phyloP scores from a whole-genome alignment of 2,329 filamentous ascomycete species.

The Colletotrichum gigasporum region DNA sequence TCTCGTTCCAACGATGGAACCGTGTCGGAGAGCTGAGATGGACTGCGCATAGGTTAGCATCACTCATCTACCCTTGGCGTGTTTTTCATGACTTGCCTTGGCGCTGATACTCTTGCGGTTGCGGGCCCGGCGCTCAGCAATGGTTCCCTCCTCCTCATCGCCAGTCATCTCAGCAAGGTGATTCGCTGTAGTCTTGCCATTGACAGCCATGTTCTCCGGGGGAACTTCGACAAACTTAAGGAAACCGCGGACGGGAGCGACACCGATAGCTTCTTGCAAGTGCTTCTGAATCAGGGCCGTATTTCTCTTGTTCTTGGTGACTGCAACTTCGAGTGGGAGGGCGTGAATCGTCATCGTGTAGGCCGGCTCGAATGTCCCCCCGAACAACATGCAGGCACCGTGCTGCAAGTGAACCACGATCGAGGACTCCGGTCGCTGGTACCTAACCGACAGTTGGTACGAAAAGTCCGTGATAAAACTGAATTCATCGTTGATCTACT shows the following conservation, averaged over 20 bases:
- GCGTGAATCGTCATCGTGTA: conserved; percentile 82
- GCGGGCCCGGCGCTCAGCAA: conserved; percentile 29
- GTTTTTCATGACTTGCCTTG: conserved; percentile 38
- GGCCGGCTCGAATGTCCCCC: conserved; percentile 78
- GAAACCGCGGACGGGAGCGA: conserved; percentile 73
- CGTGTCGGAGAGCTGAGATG: conserved; percentile 21
- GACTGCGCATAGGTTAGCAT: conserved; percentile 1
- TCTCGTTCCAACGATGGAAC: conserved; percentile 19
- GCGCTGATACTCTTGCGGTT: conserved; percentile 47
- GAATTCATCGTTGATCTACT: conserved; percentile 77
- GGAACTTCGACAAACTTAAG: conserved; percentile 75
- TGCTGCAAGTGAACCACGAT: conserved; percentile 83
- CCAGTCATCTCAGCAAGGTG: conserved; percentile 68
- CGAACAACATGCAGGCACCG: conserved; percentile 78
- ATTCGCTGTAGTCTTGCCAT: conserved; percentile 74
- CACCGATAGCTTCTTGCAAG: conserved; percentile 75
- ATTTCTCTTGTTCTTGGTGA: conserved; percentile 83
- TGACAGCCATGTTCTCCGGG: conserved; percentile 77
- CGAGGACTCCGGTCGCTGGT: conserved; percentile 76
- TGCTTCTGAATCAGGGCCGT: conserved; percentile 80
- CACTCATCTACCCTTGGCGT: background rate
- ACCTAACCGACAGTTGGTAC: conserved; percentile 77
- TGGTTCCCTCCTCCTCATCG: conserved; percentile 35
- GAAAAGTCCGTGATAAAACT: conserved; percentile 79
- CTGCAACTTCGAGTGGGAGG: conserved; percentile 73